Conservation (phyloP, 2,329 filamentous ascomycete genomes). For the Neophaeococcomyces mojaviensis region DNA sequence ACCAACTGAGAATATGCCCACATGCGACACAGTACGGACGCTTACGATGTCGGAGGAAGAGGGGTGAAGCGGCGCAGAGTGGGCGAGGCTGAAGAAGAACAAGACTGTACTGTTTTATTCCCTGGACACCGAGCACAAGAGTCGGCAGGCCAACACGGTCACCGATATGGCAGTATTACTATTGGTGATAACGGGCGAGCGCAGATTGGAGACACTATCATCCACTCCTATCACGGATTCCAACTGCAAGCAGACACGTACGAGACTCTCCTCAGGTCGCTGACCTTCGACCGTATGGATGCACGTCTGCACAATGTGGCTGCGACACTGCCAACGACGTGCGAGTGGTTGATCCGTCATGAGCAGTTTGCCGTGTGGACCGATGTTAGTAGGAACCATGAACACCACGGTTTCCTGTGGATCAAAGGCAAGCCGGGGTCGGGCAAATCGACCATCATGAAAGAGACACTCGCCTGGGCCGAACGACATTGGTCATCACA, state of each 20-base stretch:
- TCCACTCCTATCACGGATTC: not conserved
- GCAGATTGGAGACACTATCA: not conserved
- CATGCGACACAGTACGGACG: no score
- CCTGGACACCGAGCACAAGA: no score
- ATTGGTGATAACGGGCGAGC: not conserved
- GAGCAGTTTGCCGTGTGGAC: slow-evolving; percentile 34
- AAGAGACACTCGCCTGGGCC: slow-evolving; percentile 16
- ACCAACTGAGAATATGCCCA: no score
- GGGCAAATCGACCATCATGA: no score
- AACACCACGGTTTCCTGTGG: no score
- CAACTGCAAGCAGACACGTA: no score
- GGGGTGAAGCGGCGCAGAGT: no score
- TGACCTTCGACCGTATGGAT: slow-evolving; percentile 37
- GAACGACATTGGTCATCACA: not conserved
- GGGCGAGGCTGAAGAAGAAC: no score
- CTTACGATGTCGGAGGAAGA: no score
- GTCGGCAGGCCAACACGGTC: no score
- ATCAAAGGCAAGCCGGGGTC: no score
- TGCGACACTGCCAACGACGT: slow-evolving; percentile 33
- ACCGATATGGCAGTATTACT: not conserved
- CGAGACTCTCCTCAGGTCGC: slow-evolving; percentile 14
- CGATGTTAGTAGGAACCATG: slow-evolving; percentile 17
- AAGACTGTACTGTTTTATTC: no score
- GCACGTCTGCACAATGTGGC: slow-evolving; percentile 23
- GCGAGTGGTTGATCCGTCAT: slow-evolving; percentile 35